Percentiles rank a stretch among this genome's conserved stretches.
Conservation (phyloP, 768 basidiomycete species). For the Phaeotremella skinneri region DNA sequence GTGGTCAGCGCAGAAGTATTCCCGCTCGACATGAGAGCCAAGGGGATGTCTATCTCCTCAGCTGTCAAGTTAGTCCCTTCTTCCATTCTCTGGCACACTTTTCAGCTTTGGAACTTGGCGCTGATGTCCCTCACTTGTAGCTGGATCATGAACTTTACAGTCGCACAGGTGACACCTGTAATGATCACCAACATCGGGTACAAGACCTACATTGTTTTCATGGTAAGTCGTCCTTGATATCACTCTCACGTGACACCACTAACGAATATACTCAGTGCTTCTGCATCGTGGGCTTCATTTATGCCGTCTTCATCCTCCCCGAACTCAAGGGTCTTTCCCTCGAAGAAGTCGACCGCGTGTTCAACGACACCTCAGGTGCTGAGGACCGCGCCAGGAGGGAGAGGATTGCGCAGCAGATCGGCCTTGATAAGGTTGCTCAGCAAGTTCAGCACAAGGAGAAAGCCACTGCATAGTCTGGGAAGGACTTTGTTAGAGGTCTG, state of each 20-base stretch:
- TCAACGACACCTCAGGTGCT: conserved; percentile 62
- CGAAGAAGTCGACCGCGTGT: conserved; percentile 84
- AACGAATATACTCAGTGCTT: conserved; percentile 10
- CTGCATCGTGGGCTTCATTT: conserved; percentile 66
- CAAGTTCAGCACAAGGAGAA: conserved; percentile 44
- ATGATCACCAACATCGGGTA: conserved; percentile 67
- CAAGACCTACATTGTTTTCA: conserved; percentile 73
- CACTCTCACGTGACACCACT: too few species aligned
- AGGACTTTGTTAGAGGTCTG: too few species aligned
- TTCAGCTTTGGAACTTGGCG: conserved; percentile 5
- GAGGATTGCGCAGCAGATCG: conserved; percentile 64
- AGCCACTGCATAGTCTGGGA: conserved; percentile 5
- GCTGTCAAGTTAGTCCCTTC: conserved; percentile 63
- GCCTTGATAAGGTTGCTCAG: conserved; percentile 55
- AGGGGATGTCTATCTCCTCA: conserved; percentile 71
- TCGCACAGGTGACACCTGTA: conserved; percentile 68
- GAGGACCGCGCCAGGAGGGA: conserved; percentile 60
- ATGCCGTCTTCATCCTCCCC: conserved; percentile 63
- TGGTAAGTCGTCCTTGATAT: conserved; percentile 20
- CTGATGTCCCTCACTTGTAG: conserved; percentile 10
- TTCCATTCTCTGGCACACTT: conserved; percentile 1
- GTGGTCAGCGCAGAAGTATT: conserved; percentile 68
- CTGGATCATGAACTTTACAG: conserved; percentile 46
- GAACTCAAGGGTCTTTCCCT: conserved; percentile 66
- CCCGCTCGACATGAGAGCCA: conserved; percentile 62